These are phyloP conservation scores for Microsporum audouinii DNA, from an alignment of 2,329 filamentous ascomycete species.

Conservation along the genomic window DNA sequence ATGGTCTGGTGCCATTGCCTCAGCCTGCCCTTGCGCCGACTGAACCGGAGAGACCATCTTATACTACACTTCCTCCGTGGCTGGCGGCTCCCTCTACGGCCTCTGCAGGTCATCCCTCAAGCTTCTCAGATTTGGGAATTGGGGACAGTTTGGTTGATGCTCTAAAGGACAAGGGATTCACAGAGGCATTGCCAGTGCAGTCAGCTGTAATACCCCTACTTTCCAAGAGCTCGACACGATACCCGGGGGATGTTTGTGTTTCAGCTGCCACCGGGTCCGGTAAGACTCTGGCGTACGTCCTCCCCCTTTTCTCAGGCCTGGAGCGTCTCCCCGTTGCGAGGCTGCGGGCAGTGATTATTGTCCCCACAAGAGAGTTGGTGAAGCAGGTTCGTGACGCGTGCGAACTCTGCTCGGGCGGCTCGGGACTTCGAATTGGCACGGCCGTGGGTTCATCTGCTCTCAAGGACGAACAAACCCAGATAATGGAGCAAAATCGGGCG, in stretches of 20 bases:
- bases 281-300: slow-evolving; percentile 82
- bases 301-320: slow-evolving; percentile 72
- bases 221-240: slow-evolving; percentile 50
- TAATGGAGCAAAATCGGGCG: slow-evolving; percentile 53
- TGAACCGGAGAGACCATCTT: slow-evolving; percentile 51
- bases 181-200: slow-evolving; percentile 66
- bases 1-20: slow-evolving; percentile 70
- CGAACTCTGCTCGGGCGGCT: slow-evolving; percentile 60
- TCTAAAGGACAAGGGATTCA: slow-evolving; percentile 58
- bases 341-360: slow-evolving; percentile 68
- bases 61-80: slow-evolving; percentile 72
- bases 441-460: slow-evolving; percentile 73
- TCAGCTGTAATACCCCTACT: slow-evolving; percentile 70
- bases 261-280: slow-evolving; percentile 91
- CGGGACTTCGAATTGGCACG: slow-evolving; percentile 64
- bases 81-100: slow-evolving; percentile 63
- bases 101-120: slow-evolving; percentile 45
- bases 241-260: slow-evolving; percentile 69
- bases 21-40: slow-evolving; percentile 54
- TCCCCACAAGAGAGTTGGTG: slow-evolving; percentile 84
- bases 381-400: slow-evolving; percentile 71
- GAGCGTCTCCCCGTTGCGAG: slow-evolving; percentile 52
- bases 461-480: slow-evolving; percentile 48
- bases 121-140: slow-evolving; percentile 57
- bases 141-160: slow-evolving; percentile 47